These are phyloP conservation scores for Trichophaea hybrida DNA, from an alignment of 2,329 filamentous ascomycete genomes.

Conservation along the genomic window DNA sequence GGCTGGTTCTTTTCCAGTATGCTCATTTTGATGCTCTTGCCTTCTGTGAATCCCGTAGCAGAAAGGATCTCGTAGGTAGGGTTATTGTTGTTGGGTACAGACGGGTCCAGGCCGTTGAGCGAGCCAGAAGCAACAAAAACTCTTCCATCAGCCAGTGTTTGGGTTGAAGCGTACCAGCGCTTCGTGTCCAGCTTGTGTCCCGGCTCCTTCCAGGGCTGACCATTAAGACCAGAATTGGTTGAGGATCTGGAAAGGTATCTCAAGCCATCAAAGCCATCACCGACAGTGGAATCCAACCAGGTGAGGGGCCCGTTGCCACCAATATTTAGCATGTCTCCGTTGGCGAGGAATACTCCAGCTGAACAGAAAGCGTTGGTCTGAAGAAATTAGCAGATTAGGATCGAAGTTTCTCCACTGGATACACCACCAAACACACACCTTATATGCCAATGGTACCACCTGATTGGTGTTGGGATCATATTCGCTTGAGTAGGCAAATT, in stretches of 20 bases:
- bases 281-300: constrained; percentile 44
- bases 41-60: constrained; percentile 35
- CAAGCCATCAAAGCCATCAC: constrained; percentile 44
- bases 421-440: constrained; percentile 24
- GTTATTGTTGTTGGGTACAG: constrained; percentile 44
- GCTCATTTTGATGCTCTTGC: constrained; percentile 38
- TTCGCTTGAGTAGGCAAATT: constrained; percentile 46
- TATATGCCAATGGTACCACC: constrained; percentile 37
- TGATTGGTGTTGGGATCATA: constrained; percentile 41
- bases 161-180: constrained; percentile 48
- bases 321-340: constrained; percentile 42
- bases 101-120: constrained; percentile 44
- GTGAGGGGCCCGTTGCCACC: constrained; percentile 44
- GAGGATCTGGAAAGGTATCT: constrained; percentile 40
- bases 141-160: constrained; percentile 43
- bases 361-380: constrained; percentile 49
- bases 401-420: constrained; percentile 7
- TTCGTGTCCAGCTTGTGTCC: constrained; percentile 41
- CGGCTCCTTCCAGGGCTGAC: constrained; percentile 41
- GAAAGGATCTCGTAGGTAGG: constrained; percentile 49
- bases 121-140: constrained; percentile 48
- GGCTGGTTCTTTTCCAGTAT: constrained; percentile 45
- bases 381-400: not conserved
- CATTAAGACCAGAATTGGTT: constrained; percentile 35
- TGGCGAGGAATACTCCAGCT: constrained; percentile 44